These are phyloP conservation scores for Lecanoromycetidae sp. DNA, from an alignment of 2,329 filamentous ascomycete species.

Conservation along the genomic window DNA sequence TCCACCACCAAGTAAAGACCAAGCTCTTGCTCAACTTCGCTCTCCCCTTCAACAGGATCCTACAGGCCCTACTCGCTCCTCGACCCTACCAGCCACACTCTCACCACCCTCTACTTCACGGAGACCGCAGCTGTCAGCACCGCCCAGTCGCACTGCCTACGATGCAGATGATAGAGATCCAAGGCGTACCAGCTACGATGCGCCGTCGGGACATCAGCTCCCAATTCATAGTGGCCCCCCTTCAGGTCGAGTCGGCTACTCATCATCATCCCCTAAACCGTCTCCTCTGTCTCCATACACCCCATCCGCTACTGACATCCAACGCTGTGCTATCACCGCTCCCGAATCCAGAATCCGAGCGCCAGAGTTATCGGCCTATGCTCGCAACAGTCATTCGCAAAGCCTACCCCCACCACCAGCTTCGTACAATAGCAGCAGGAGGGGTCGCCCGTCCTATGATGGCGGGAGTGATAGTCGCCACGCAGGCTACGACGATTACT, in stretches of 20 bases:
- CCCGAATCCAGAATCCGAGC: constrained; percentile 1
- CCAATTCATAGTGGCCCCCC: constrained; percentile 7
- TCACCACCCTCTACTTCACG: constrained; percentile 4
- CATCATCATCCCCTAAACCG: neutral
- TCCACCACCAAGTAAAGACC: constrained; percentile 4
- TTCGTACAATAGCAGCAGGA: constrained; percentile 1
- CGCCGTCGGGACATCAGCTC: neutral
- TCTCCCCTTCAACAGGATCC: constrained; percentile 1
- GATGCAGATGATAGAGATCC: neutral
- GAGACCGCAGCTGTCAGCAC: neutral
- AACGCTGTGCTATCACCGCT: neutral
- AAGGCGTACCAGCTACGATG: neutral
- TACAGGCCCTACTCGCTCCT: constrained; percentile 4
- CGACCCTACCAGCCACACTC: constrained; percentile 6
- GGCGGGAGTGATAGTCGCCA: neutral
- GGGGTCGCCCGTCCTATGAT: neutral
- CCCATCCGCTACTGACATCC: too few species aligned
- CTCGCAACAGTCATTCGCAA: neutral
- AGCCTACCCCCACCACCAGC: constrained; percentile 8
- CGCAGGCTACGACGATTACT: constrained; percentile 1
- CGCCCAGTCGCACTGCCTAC: neutral
- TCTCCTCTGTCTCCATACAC: constrained; percentile 7
- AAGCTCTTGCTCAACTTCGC: constrained; percentile 4
- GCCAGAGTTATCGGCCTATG: neutral
- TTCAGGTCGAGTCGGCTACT: neutral